Base-by-base conservation (phyloP, 108 stramenopile genomes). In the Cyclotella distinguenda region DNA sequence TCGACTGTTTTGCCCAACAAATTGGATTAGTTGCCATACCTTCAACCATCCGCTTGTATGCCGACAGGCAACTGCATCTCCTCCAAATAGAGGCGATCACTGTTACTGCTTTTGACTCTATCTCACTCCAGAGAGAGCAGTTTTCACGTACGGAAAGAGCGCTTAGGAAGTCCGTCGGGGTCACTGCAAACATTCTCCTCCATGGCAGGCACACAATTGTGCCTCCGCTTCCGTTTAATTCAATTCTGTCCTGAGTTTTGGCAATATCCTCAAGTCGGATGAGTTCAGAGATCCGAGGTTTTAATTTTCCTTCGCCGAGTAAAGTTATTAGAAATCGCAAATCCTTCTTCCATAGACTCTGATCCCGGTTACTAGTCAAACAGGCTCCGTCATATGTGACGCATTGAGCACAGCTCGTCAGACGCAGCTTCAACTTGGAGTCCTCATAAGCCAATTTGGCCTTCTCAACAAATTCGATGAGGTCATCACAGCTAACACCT, bases 161-260 rank as follows among this genome's bases (percentile, higher is more conserved):
- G 19, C 6, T 5, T 21, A 11, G 2, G 15, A n/a, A n/a, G 5
- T 30, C 31, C 40, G 4, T 2, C 1, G 4, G 1, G 30, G 12
- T 31, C 30, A 3, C 5, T 11, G 5, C 16, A 1, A 15, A 6
- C 59, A 6, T 6, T 9, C 25, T 60, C 25, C 16, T 43, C 13
- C 26, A 60, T 15, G 74, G 66, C 45, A 68, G 42, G 54, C 66
- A 76, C 8, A 76, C 74, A 19, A 76, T 54, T 5, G 74, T 44
- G 0, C 64, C 74, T 36, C 47, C 36, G 28, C 40, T 68, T 8
- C 66, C 74, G n/a, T 57, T 48, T 31, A 54, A 19, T 33, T 68
- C 66, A 13, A 76, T 68, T 22, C 60, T 54, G 22, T 76, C 74
- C 31, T 76, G 74, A 31, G 68, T 46, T 28, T 51, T 54, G 9